Evolutionary conservation across 345 rosid species (phyloP), one percentile per base, ranked within the genome.

Genomic region (Lumnitzera racemosa): DNA sequence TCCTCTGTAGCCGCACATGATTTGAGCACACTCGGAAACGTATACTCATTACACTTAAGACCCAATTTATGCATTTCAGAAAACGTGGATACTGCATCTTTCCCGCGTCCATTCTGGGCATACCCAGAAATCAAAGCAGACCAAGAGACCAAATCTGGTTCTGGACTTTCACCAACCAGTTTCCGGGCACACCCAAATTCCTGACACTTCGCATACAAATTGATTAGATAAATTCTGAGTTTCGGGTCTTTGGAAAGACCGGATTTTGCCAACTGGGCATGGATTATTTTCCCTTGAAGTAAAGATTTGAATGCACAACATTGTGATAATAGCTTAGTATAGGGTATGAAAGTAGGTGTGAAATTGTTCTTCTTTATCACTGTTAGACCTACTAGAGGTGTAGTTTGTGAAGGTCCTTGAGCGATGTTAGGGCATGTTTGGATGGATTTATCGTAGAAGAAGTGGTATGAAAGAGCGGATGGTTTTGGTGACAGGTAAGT

Each of bases 101-200:
- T 49, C 49, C 72, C 72, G 12, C 57, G 57, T 49, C 85, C 85
- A 64, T 78, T 70, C 56, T 74, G 80, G 15, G 82, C 63, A 71
- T 75, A 80, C 46, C 87, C 83, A 46, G 90, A 82, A 63, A 84
- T 71, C 76, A 84, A 66, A 58, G 90, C 81, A 46, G 90, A 84
- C 90, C 87, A 82, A 66, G 81, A 79, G 62, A 80, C 75, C 61
- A 80, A 51, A 60, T 78, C 78, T 14, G 80, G 87, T 50, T 80
- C 82, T 24, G 82, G 68, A 83, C 81, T 75, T 83, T 55, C 70
- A 25, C 82, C 85, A 62, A 86, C 57, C 79, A 86, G 68, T 17
- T 74, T 71, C 52, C 75, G 75, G 41, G 86, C 86, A 61, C 72
- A 71, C 15, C 65, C 54, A 46, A 84, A 82, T 29, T 62, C 50